Evolutionary conservation across 2,329 filamentous ascomycete species (phyloP), one percentile per base, ranked within the genome.

Genomic region (Venturia aucupariae): DNA sequence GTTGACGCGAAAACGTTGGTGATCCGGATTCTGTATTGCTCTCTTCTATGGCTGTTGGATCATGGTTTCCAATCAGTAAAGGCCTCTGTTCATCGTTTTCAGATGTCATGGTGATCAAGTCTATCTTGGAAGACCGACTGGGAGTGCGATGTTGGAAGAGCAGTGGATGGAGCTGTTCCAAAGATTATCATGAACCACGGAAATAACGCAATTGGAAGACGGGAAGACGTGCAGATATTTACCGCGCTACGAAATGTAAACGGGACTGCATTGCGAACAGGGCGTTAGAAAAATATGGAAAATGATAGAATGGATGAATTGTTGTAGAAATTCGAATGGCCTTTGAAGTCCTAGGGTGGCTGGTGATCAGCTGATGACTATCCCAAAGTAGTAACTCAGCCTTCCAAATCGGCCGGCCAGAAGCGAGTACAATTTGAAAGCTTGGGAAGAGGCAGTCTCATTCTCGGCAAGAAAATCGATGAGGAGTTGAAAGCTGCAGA

Each of bases 41-140:
- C 17, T 51, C 48, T 39, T 30, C 30, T 15, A 19, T 39, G 35
- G 8, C n/a, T 38, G 44, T 54, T 48, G 39, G 44, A 30, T 22
- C 44, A 57, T 63, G 32, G 2, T 35, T 35, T 4, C 30, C 51
- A 6, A n/a, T 19, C n/a, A 63, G 62, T n/a, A 63, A 24, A 24
- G 62, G 62, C 19, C 62, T 35, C 30, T 63, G 62, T n/a, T 55
- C 62, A 27, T 63, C 46, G 17, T 38, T 44, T 13, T 38, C 19
- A 10, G 51, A 35, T 35, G 51, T 5, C 51, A 57, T 57, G 11
- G 30, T 57, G 27, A 2, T n/a, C n/a, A 19, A 32, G 8, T n/a
- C 15, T 19, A 4, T 10, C 19, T 27, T 32, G 8, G 11, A 38
- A 8, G 13, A 4, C 8, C n/a, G n/a, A n/a, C n/a, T n/a, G 30